A percentile compares a stretch with the other conserved stretches of the same genome.
Evolutionary conservation across 805 yeast genomes (phyloP).

Genomic region (Candida nitratophila): DNA sequence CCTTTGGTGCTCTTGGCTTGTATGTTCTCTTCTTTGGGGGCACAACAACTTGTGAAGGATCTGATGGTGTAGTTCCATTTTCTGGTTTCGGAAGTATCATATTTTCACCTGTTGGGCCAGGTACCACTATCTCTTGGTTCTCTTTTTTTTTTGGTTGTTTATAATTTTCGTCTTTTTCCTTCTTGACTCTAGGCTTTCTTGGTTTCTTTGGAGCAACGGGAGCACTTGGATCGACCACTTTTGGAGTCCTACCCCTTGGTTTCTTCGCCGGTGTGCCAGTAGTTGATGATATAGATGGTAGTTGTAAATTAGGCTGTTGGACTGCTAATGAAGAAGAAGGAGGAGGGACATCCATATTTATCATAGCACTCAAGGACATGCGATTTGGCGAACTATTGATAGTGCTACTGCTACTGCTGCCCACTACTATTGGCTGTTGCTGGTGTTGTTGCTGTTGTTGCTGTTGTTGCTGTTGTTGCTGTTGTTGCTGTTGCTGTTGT

Average conservation of each 20-base stretch:
- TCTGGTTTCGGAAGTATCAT: slow-evolving; percentile 1
- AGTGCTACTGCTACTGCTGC: no score
- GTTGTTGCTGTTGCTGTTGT: no score
- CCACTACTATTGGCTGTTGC: background rate
- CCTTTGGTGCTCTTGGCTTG: background rate
- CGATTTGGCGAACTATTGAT: no score
- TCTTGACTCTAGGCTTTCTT: slow-evolving; percentile 2
- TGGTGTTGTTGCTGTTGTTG: background rate
- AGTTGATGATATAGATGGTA: background rate
- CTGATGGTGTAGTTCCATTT: background rate
- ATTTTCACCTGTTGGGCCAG: no score
- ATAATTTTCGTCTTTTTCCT: no score
- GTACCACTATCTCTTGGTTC: no score
- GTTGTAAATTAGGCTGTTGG: no score
- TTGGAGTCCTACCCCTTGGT: slow-evolving; percentile 1
- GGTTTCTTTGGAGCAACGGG: slow-evolving; percentile 1
- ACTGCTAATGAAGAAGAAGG: background rate
- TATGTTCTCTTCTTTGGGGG: background rate
- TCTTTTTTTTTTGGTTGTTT: no score
- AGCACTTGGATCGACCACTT: background rate
- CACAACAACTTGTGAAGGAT: no score
- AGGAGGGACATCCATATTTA: slow-evolving; percentile 11
- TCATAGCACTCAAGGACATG: slow-evolving; percentile 21
- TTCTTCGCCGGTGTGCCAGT: background rate
- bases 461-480: background rate